These are phyloP conservation scores for Botryotinia convoluta DNA, from an alignment of 2,329 filamentous ascomycete species.

Conservation along the genomic window DNA sequence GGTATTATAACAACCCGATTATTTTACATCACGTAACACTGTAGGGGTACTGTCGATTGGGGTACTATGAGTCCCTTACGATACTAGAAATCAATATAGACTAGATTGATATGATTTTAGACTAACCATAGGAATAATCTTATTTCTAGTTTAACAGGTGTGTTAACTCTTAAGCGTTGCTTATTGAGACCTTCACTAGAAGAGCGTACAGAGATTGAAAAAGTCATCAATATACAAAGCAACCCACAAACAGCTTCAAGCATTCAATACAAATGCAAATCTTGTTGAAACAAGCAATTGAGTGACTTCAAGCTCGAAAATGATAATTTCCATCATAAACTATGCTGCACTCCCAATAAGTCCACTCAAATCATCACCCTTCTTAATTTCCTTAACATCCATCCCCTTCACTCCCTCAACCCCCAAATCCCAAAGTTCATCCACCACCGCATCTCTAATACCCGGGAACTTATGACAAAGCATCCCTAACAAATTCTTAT, in stretches of 20 bases:
- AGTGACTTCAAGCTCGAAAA: neutral
- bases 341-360: neutral
- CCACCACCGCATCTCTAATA: neutral
- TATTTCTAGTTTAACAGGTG: neutral
- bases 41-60: no score
- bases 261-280: neutral
- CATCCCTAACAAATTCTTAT: neutral
- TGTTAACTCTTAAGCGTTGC: neutral
- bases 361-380: neutral
- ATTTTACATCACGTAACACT: neutral
- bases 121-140: neutral
- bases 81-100: neutral
- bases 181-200: neutral
- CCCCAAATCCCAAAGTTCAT: conserved; percentile 4
- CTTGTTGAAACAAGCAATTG: neutral
- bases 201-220: neutral
- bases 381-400: neutral
- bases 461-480: neutral
- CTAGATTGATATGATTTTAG: neutral
- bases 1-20: neutral
- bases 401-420: neutral
- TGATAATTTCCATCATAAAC: neutral
- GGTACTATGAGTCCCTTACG: neutral
- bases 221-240: neutral
- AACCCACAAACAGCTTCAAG: neutral